phyloP scores from a whole-genome alignment of 371 early-diverging fungal species.

The Lichtheimia corymbifera region DNA sequence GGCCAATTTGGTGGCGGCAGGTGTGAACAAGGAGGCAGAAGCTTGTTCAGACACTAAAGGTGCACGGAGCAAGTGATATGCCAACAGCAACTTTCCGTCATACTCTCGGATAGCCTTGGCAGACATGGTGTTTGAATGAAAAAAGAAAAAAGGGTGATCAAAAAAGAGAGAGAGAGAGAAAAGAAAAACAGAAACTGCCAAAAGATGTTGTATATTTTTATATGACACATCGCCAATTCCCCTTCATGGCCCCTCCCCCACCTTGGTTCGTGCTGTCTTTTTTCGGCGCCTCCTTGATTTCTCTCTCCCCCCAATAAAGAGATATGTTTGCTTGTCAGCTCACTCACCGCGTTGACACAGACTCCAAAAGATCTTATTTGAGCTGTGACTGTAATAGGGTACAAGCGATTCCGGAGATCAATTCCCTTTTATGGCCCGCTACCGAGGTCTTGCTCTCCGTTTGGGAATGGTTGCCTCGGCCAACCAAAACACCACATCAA shows the following conservation, averaged over 20 bases:
- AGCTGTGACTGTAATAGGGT: constrained; percentile 9
- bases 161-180: constrained; percentile 7
- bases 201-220: background rate
- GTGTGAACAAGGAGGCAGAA: constrained; percentile 61
- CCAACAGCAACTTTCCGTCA: constrained; percentile 94
- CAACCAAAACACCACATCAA: background rate
- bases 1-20: constrained; percentile 78
- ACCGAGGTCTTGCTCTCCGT: constrained; percentile 12
- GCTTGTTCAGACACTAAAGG: constrained; percentile 55
- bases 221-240: no score
- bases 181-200: constrained; percentile 2
- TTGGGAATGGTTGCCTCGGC: constrained; percentile 14
- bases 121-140: constrained; percentile 65
- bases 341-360: no score
- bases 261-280: no score
- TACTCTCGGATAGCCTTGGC: constrained; percentile 97
- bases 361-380: background rate
- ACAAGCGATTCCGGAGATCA: constrained; percentile 1
- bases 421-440: constrained; percentile 9
- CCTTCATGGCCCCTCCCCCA: no score
- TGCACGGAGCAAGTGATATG: constrained; percentile 82
- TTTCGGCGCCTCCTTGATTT: background rate
- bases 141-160: constrained; percentile 6
- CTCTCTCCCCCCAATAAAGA: constrained; percentile 2
- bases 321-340: no score